Conservation (phyloP, 2,329 filamentous ascomycete species). For the Coccinonectria pachysandricola region DNA sequence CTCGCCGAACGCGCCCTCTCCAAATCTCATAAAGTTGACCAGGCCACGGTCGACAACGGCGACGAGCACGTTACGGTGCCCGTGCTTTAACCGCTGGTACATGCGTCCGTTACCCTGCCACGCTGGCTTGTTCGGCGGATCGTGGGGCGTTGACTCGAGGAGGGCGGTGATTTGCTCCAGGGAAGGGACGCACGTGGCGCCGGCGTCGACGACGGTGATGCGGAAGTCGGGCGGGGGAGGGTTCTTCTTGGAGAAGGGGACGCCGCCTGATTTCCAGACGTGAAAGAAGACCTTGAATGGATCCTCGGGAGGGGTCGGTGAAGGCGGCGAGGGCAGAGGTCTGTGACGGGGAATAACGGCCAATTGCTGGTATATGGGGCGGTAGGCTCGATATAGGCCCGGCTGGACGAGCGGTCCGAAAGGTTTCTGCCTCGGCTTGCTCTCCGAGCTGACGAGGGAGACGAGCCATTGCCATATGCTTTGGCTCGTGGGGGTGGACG, state of each 20-base stretch:
- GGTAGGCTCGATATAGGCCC: slow-evolving; percentile 56
- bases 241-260: slow-evolving; percentile 64
- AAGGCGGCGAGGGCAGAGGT: slow-evolving; percentile 28
- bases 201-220: slow-evolving; percentile 70
- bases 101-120: slow-evolving; percentile 38
- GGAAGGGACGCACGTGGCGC: slow-evolving; percentile 60
- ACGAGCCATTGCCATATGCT: slow-evolving; percentile 44
- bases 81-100: slow-evolving; percentile 74
- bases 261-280: slow-evolving; percentile 60
- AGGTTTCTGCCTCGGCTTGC: slow-evolving; percentile 19
- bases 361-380: slow-evolving; percentile 66
- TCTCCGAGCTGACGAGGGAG: slow-evolving; percentile 30
- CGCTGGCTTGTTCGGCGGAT: slow-evolving; percentile 40
- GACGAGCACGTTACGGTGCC: slow-evolving; percentile 71
- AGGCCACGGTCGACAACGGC: slow-evolving; percentile 86
- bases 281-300: slow-evolving; percentile 70
- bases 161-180: slow-evolving; percentile 61
- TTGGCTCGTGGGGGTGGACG: slow-evolving; percentile 10
- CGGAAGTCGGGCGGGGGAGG: slow-evolving; percentile 75
- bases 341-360: slow-evolving; percentile 63
- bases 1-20: slow-evolving; percentile 67
- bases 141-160: slow-evolving; percentile 62
- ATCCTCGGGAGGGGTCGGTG: slow-evolving; percentile 22
- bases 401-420: slow-evolving; percentile 51
- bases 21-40: slow-evolving; percentile 75